Base-by-base conservation (phyloP, 2,329 filamentous ascomycete genomes). In the Aureobasidium pullulans region DNA sequence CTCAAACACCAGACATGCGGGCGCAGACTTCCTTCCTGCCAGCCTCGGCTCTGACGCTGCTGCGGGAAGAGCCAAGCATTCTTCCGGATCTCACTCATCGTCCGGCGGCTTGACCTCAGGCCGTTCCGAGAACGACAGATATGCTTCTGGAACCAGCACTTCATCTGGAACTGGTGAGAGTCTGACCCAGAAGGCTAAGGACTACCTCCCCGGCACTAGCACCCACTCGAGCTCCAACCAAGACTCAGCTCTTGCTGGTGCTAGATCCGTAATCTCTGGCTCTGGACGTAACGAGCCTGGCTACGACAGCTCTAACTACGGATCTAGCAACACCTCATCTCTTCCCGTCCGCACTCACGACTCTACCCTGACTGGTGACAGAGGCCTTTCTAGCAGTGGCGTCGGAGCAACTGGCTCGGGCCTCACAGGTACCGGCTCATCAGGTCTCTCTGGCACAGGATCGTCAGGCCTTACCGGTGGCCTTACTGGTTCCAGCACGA, bases 1-100 rank as follows among this genome's bases (percentile, higher is more conserved):
- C 34, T 19, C 23, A 5, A 60, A 60, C 57, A 60, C 42, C n/a
- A 52, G 48, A 52, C 31, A 54, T 13, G 40, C 54, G 48, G 57
- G 57, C 8, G 16, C 23, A n/a, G 42, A 19, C 2, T 37, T 29
- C 0, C 19, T 60, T 6, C 47, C 57, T 16, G 32, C 36, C 39
- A 34, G n/a, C 6, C 34, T 60, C 8, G 48, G 57, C 10, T 53
- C 57, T 31, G 57, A 60, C 43, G 40, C 32, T 19, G 48, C 32
- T 23, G 40, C 48, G 9, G 57, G 57, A 9, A 53, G 34, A 13
- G 31, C 57, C n/a, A 31, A 29, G 15, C n/a, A 31, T n/a, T 37
- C 23, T 23, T 23, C 44, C 11, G 28, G 19, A 16, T 36, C 47
- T 9, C 28, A 36, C n/a, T 54, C 50, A 36, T 44, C 50, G 8